These are phyloP conservation scores for Lentinula aciculospora DNA, from an alignment of 768 basidiomycete genomes.

Conservation along the genomic window DNA sequence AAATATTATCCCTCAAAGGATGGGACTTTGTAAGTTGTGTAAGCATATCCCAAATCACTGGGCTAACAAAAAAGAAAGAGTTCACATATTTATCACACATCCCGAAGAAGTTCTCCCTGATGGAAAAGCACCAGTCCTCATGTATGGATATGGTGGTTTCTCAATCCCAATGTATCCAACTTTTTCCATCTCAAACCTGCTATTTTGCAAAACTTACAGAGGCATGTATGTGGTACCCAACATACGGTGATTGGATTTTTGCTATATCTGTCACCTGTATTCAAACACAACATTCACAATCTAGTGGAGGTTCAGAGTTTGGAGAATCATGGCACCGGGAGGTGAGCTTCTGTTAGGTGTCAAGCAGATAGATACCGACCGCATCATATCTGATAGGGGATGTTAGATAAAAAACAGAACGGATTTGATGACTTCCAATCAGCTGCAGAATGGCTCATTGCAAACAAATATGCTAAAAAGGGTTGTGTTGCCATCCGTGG, in stretches of 20 bases:
- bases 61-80: background rate
- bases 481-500: background rate
- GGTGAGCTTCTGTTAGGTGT: background rate
- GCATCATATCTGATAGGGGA: background rate
- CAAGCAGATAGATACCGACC: background rate
- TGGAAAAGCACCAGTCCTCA: background rate
- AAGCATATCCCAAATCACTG: background rate
- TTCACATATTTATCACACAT: slow-evolving; percentile 3
- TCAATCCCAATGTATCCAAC: background rate
- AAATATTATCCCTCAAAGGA: slow-evolving; percentile 1
- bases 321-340: slow-evolving; percentile 6
- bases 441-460: slow-evolving; percentile 2
- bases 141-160: slow-evolving; percentile 3
- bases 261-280: background rate
- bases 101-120: background rate
- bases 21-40: background rate
- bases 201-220: slow-evolving; percentile 1
- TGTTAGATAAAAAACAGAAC: slow-evolving; percentile 5
- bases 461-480: background rate
- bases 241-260: background rate
- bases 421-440: slow-evolving; percentile 2
- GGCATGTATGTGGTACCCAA: slow-evolving; percentile 4
- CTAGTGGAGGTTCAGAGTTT: slow-evolving; percentile 2
- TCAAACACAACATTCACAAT: too few relatives aligned
- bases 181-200: slow-evolving; percentile 1